Percentiles rank a stretch among this genome's conserved stretches.
phyloP scores from a whole-genome alignment of 2,329 filamentous ascomycete species.

The Hypoxylon rubiginosum region DNA sequence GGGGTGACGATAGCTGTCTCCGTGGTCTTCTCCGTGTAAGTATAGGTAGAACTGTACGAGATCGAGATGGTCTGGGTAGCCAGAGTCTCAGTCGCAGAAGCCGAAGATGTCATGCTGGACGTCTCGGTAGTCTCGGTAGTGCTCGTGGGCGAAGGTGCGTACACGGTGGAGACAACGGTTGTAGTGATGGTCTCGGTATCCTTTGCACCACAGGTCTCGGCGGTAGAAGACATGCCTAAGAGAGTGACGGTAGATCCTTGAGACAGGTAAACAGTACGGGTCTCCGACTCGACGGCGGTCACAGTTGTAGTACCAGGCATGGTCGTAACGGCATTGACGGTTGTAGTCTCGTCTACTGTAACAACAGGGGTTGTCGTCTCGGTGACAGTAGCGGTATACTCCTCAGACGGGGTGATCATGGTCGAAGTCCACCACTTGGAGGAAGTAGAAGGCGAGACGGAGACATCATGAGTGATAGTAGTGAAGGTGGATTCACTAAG shows the following conservation, averaged over 20 bases:
- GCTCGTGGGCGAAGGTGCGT: neutral
- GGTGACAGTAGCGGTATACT: constrained; percentile 20
- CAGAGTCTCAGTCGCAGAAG: neutral
- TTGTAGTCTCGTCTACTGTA: constrained; percentile 26
- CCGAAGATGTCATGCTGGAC: constrained; percentile 5
- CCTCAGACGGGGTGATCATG: neutral
- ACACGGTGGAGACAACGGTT: constrained; percentile 27
- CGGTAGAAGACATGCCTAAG: neutral
- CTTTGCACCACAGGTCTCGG: constrained; percentile 13
- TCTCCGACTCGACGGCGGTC: constrained; percentile 2
- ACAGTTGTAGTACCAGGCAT: neutral
- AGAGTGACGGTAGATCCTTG: neutral
- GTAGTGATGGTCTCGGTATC: constrained; percentile 31
- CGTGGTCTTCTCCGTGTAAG: neutral
- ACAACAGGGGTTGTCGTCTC: constrained; percentile 27
- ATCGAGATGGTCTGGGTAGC: constrained; percentile 19
- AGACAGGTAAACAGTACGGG: constrained; percentile 13
- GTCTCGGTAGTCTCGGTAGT: neutral
- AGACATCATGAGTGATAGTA: neutral
- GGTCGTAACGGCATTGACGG: neutral
- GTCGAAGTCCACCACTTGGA: neutral
- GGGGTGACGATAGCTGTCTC: neutral
- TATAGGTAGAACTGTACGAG: neutral
- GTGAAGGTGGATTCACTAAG: neutral
- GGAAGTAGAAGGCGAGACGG: neutral